Percentiles rank a stretch among this genome's conserved stretches.
phyloP scores from a whole-genome alignment of 495 filamentous ascomycete species.

The Cudoniella acicularis region DNA sequence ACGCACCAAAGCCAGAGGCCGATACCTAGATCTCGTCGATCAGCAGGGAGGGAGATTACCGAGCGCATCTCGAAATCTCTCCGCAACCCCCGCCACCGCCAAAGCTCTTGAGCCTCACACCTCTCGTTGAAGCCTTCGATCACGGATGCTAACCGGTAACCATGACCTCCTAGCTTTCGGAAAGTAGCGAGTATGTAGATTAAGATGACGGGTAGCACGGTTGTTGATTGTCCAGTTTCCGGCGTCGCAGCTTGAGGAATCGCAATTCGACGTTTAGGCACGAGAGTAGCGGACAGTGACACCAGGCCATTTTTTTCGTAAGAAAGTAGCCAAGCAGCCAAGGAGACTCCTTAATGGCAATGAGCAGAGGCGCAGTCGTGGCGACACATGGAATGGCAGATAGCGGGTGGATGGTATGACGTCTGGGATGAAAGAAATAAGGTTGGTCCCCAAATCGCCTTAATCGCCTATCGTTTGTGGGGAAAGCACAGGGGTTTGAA shows the following conservation, averaged over 20 bases:
- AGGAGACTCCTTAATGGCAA: neutral
- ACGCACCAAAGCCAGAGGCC: neutral
- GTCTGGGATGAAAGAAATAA: conserved; percentile 5
- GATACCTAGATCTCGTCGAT: neutral
- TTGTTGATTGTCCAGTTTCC: neutral
- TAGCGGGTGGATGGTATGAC: neutral
- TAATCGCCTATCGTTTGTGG: neutral
- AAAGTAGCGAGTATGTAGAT: neutral
- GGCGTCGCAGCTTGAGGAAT: neutral
- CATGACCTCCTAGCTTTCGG: neutral
- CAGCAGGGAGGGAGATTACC: neutral
- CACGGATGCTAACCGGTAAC: no score
- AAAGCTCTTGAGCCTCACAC: neutral
- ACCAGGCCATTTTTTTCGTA: no score
- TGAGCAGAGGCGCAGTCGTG: neutral
- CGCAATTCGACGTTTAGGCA: neutral
- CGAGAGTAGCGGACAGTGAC: neutral
- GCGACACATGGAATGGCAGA: neutral
- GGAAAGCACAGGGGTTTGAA: neutral
- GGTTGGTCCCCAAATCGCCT: conserved; percentile 3
- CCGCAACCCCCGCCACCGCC: neutral
- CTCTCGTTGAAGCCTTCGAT: no score
- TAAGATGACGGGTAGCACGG: neutral
- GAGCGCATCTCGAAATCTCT: neutral
- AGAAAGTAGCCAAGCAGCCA: neutral